phyloP scores from a whole-genome alignment of 78 protist species.

The Tieghemostelium lacteum region DNA sequence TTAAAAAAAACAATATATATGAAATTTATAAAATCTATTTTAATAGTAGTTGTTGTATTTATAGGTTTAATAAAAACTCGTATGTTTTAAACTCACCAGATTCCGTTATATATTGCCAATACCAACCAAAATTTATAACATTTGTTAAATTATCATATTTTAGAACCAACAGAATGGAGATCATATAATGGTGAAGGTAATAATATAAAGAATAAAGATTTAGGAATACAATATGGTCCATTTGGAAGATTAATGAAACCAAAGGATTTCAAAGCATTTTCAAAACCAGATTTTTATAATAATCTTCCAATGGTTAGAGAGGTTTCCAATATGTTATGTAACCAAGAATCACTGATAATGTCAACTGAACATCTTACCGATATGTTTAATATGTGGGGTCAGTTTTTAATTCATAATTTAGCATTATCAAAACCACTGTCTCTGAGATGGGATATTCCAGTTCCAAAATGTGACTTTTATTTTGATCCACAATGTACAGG shows the following conservation, averaged over 20 bases:
- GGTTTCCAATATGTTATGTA: constrained; percentile 44
- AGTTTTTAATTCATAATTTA: constrained; percentile 73
- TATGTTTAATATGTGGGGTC: constrained; percentile 77
- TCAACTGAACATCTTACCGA: constrained; percentile 50
- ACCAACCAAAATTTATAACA: no score
- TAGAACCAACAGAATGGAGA: constrained; percentile 51
- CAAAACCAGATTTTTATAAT: constrained; percentile 5
- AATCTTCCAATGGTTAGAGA: constrained; percentile 33
- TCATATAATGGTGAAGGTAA: constrained; percentile 49
- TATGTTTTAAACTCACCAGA: no score
- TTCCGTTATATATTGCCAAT: no score
- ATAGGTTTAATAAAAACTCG: no score
- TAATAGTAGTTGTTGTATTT: no score
- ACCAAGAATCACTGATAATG: constrained; percentile 1
- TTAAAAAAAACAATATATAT: no score
- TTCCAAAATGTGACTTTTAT: constrained; percentile 64
- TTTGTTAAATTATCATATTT: no score
- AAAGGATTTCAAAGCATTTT: not conserved
- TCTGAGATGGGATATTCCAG: constrained; percentile 29
- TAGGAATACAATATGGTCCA: constrained; percentile 19
- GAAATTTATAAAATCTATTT: no score
- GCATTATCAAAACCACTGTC: constrained; percentile 25
- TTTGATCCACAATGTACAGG: constrained; percentile 78
- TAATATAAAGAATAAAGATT: constrained; percentile 18
- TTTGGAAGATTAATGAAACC: constrained; percentile 36